Evolutionary conservation across 768 basidiomycete genomes (phyloP).

Genomic region (Tulasnella sp.): DNA sequence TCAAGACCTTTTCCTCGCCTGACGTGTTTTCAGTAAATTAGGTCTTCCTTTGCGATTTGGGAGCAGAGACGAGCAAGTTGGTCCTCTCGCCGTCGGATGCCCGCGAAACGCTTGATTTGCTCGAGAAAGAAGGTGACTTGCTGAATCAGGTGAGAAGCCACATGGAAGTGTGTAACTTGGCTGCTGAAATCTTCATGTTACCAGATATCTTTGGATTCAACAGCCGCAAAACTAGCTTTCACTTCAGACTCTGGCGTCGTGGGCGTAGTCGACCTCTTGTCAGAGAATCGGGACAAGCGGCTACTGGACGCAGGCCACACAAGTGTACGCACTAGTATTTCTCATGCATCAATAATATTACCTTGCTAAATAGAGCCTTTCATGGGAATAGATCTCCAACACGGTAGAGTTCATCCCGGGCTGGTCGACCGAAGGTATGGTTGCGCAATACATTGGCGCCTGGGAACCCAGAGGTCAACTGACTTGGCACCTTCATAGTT

Average conservation of each 20-base stretch:
- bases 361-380: background rate
- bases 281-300: conserved; percentile 42
- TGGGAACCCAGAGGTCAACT: background rate
- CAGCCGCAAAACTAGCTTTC: conserved; percentile 49
- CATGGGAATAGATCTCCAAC: conserved; percentile 51
- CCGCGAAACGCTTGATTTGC: conserved; percentile 42
- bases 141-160: conserved; percentile 59
- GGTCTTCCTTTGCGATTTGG: conserved; percentile 46
- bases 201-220: conserved; percentile 42
- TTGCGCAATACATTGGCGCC: background rate
- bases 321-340: conserved; percentile 47
- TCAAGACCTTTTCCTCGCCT: background rate
- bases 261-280: conserved; percentile 56
- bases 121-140: conserved; percentile 37
- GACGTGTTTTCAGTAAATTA: conserved; percentile 25
- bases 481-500: background rate
- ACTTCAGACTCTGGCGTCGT: conserved; percentile 65
- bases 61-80: conserved; percentile 43
- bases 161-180: background rate
- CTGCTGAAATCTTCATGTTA: background rate
- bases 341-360: background rate
- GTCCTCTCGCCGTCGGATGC: conserved; percentile 55
- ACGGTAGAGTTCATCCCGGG: conserved; percentile 67
- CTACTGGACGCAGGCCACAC: conserved; percentile 60
- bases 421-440: conserved; percentile 53